Base-by-base conservation (phyloP, 1,139 yeast species). In the Komagataea norvegica region DNA sequence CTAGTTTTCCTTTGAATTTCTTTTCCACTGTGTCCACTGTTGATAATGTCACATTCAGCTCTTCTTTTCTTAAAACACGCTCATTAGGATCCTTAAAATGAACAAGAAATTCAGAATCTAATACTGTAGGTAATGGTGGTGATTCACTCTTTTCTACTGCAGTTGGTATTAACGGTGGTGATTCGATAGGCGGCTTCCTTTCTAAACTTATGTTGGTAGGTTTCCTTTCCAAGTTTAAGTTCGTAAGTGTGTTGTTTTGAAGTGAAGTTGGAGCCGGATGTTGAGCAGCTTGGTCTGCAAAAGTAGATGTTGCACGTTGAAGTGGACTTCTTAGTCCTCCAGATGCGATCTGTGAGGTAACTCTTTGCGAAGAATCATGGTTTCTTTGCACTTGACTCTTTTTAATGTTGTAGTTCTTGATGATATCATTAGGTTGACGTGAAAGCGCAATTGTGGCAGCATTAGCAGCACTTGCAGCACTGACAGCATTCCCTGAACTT, bases 31-130 rank as follows among this genome's bases (percentile, higher is more conserved):
- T 31, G 3, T 72, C 80, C 0, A 56, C 57, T 17, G 78, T 74
- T 0, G 62, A 41, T 10, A 53, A 31, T n/a, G 57, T 51, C 28
- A 68, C 62, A 13, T 56, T 52, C 5, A 76, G 60, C 18, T 65
- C 64, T 0, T 93, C 96, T 15, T 75, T 70, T 45, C 76, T 76
- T 36, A 87, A 49, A 1, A 88, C 71, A 39, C 94, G 68, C 59
- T 89, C 97, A 36, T 82, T 80, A 2, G 73, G 65, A 49, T 75
- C 77, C 11, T 62, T 64, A 43, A 88, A 64, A 47, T 71, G 74
- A 31, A 67, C 62, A 10, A 74, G 68, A 87, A 91, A 87, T 22
- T 84, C 82, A 18, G 74, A 62, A 51, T 87, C 95, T 3, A 79
- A 55, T 14, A n/a, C n/a, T n/a, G n/a, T n/a, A n/a, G n/a, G n/a